These are phyloP conservation scores for Botrytis deweyae DNA, from an alignment of 2,329 filamentous ascomycete genomes.

Conservation along the genomic window DNA sequence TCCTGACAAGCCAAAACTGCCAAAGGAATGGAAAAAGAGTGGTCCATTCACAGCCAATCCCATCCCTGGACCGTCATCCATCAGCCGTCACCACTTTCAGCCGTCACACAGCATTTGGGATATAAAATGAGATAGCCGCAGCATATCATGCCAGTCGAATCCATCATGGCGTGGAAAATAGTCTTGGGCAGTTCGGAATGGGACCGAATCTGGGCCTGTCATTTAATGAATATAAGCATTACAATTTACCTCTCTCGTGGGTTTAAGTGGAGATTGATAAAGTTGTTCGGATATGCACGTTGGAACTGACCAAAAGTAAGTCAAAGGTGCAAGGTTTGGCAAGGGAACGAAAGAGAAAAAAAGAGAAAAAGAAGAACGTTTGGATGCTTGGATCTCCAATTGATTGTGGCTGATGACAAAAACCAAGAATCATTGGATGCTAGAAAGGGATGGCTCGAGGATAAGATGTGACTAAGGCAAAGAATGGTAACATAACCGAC, in stretches of 20 bases:
- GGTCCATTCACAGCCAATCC: not conserved
- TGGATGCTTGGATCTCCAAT: not conserved
- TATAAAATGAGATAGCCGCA: constrained; percentile 9
- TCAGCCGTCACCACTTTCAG: not conserved
- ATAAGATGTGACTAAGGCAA: not conserved
- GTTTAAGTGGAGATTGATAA: not conserved
- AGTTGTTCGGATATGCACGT: not conserved
- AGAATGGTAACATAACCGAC: not conserved
- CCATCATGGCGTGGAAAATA: not conserved
- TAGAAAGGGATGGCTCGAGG: not conserved
- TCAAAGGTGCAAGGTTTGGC: not conserved
- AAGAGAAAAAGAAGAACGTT: not conserved
- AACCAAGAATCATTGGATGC: not conserved
- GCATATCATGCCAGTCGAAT: not conserved
- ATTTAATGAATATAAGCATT: constrained; percentile 14
- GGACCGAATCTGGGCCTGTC: constrained; percentile 10
- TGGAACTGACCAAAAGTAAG: not conserved
- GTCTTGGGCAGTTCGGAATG: constrained; percentile 3
- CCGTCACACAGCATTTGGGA: not conserved
- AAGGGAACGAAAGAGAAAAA: not conserved
- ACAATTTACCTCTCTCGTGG: constrained; percentile 7
- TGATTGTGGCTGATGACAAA: not conserved
- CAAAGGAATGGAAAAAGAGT: not conserved
- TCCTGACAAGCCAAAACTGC: not conserved
- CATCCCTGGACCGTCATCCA: not conserved